Conservation (phyloP, 495 filamentous ascomycete genomes). For the Trichocladium uniseriatum region DNA sequence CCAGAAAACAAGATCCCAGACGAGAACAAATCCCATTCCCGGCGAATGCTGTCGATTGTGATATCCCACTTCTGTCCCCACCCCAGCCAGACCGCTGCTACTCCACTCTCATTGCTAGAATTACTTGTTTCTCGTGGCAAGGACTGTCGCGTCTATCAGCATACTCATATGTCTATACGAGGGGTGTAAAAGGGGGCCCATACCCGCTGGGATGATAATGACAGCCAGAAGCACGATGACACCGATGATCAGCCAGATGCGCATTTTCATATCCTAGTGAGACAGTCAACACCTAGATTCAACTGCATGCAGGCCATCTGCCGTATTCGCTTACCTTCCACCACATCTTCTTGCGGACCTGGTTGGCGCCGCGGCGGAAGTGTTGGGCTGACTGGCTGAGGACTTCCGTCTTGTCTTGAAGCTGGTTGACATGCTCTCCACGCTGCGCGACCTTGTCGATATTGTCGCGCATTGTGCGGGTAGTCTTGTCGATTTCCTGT, state of each 20-base stretch:
- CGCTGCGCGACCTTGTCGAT: slow-evolving; percentile 88
- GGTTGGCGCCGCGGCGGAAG: slow-evolving; percentile 91
- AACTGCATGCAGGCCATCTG: neutral
- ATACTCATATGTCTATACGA: neutral
- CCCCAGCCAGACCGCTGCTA: slow-evolving; percentile 8
- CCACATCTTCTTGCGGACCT: slow-evolving; percentile 86
- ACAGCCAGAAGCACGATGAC: slow-evolving; percentile 82
- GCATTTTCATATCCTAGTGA: slow-evolving; percentile 89
- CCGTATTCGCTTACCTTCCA: slow-evolving; percentile 35
- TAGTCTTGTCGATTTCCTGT: slow-evolving; percentile 94
- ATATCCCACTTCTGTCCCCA: slow-evolving; percentile 25
- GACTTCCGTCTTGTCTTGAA: slow-evolving; percentile 95
- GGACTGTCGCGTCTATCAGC: slow-evolving; percentile 19
- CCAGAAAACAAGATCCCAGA: slow-evolving; percentile 22
- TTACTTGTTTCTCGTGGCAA: slow-evolving; percentile 25
- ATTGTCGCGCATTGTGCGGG: slow-evolving; percentile 88
- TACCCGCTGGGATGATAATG: slow-evolving; percentile 86
- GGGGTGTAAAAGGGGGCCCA: slow-evolving; percentile 11
- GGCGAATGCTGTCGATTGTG: slow-evolving; percentile 21
- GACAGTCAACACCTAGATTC: neutral
- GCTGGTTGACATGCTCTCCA: slow-evolving; percentile 77
- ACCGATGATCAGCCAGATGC: slow-evolving; percentile 83
- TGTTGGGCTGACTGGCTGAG: slow-evolving; percentile 81
- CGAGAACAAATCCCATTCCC: slow-evolving; percentile 20
- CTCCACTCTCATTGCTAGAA: slow-evolving; percentile 16